Evolutionary conservation across 208 protist species (phyloP).

Genomic region (Trypanosoma theileri): DNA sequence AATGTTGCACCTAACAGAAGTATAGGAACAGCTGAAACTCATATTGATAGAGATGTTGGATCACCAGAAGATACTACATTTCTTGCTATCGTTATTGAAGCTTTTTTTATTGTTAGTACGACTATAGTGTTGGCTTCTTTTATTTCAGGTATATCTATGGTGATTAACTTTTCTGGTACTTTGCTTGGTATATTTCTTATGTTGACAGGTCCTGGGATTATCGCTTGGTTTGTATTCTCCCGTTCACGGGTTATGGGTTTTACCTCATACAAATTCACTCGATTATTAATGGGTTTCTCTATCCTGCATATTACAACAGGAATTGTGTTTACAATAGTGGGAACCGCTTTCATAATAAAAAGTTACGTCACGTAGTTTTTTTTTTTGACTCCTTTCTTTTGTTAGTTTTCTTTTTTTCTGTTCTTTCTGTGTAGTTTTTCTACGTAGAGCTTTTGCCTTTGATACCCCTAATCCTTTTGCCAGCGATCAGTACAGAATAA

Average conservation of each 20-base stretch:
- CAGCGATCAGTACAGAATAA: not conserved
- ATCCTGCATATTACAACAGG: conserved; percentile 36
- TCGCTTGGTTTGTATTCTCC: conserved; percentile 58
- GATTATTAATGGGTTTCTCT: conserved; percentile 33
- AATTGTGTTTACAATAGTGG: conserved; percentile 39
- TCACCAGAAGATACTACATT: conserved; percentile 65
- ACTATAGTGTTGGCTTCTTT: conserved; percentile 43
- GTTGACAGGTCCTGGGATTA: conserved; percentile 55
- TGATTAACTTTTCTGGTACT: conserved; percentile 66
- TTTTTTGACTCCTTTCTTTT: conserved; percentile 2
- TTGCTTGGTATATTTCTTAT: conserved; percentile 67
- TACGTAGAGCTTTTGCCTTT: not conserved
- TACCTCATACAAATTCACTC: conserved; percentile 16
- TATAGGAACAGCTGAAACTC: not conserved
- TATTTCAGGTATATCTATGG: conserved; percentile 64
- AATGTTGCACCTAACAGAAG: not conserved
- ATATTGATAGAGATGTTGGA: conserved; percentile 65
- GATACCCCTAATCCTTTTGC: not conserved
- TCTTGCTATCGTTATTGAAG: conserved; percentile 66
- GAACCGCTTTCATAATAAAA: conserved; percentile 32
- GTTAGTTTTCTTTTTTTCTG: conserved; percentile 30
- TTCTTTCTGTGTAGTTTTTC: not conserved
- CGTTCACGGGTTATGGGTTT: conserved; percentile 13
- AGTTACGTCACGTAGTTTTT: conserved; percentile 17
- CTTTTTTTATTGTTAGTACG: conserved; percentile 49